These are phyloP conservation scores for Candida jianshihensis DNA, from an alignment of 805 yeast species.

Conservation along the genomic window DNA sequence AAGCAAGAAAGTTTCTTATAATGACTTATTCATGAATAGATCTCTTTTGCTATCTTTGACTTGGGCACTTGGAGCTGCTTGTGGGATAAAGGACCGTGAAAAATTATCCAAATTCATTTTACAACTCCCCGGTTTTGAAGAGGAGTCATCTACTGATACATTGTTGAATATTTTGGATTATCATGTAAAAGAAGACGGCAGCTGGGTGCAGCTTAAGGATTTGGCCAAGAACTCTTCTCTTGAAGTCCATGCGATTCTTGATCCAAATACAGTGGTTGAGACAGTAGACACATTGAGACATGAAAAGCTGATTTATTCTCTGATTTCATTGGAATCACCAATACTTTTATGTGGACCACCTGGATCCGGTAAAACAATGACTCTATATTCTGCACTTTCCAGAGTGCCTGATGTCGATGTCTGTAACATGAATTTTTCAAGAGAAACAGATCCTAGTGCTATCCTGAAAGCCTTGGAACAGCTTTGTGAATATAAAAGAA, in stretches of 20 bases:
- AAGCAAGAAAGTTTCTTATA: background rate
- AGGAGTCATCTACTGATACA: conserved; percentile 8
- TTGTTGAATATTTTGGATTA: conserved; percentile 22
- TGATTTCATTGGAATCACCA: conserved; percentile 51
- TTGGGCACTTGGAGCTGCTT: conserved; percentile 67
- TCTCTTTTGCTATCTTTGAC: conserved; percentile 29
- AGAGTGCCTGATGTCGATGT: conserved; percentile 51
- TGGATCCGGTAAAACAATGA: conserved; percentile 96
- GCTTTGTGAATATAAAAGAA: conserved; percentile 52
- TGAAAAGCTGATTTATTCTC: conserved; percentile 49
- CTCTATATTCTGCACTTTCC: conserved; percentile 61
- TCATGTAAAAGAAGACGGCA: conserved; percentile 39
- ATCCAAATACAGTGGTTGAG: conserved; percentile 64
- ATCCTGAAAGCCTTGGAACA: conserved; percentile 65
- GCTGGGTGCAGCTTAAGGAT: conserved; percentile 43
- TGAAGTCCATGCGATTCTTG: conserved; percentile 33
- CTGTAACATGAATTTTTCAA: conserved; percentile 73
- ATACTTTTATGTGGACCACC: conserved; percentile 90
- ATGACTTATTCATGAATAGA: conserved; percentile 8
- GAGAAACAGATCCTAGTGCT: conserved; percentile 60
- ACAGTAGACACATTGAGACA: conserved; percentile 73
- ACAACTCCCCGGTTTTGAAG: conserved; percentile 13
- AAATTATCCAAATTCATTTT: conserved; percentile 28
- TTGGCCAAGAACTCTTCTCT: conserved; percentile 43
- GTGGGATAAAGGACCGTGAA: conserved; percentile 31